Percentiles rank a stretch among this genome's conserved stretches.
Conservation (phyloP, 495 filamentous ascomycete genomes). For the Daldinia bambusicola region DNA sequence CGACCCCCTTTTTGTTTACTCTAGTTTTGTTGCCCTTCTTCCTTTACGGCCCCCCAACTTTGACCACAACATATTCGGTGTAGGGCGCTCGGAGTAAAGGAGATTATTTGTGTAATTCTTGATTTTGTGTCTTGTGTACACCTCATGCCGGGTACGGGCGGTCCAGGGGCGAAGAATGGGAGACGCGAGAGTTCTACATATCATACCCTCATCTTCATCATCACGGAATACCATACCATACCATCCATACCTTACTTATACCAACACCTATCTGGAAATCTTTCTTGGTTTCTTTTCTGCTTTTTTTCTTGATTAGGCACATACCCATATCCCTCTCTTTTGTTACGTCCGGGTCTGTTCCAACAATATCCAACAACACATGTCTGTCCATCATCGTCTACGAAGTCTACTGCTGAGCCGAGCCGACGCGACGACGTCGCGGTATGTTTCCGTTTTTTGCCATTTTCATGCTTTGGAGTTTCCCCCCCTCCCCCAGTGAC, state of each 20-base stretch:
- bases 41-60: conserved; percentile 1
- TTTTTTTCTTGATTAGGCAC: conserved; percentile 3
- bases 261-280: conserved; percentile 3
- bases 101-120: not conserved
- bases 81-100: conserved; percentile 34
- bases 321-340: conserved; percentile 10
- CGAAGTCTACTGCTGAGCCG: conserved; percentile 11
- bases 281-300: not conserved
- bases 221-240: conserved; percentile 8
- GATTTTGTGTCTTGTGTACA: conserved; percentile 4
- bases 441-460: not conserved
- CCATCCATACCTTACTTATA: conserved; percentile 2
- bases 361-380: not conserved
- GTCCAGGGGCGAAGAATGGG: not conserved
- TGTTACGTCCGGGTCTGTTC: conserved; percentile 2
- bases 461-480: not conserved
- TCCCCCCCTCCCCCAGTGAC: not conserved
- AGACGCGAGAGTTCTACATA: conserved; percentile 5
- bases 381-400: conserved; percentile 3
- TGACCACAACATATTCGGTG: conserved; percentile 8
- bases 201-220: conserved; percentile 14
- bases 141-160: conserved; percentile 11
- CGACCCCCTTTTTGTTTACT: conserved; percentile 3
- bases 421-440: conserved; percentile 7
- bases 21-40: not conserved